These are phyloP conservation scores for Gaeumannomyces tritici DNA, from an alignment of 2,329 filamentous ascomycete species.

Conservation along the genomic window DNA sequence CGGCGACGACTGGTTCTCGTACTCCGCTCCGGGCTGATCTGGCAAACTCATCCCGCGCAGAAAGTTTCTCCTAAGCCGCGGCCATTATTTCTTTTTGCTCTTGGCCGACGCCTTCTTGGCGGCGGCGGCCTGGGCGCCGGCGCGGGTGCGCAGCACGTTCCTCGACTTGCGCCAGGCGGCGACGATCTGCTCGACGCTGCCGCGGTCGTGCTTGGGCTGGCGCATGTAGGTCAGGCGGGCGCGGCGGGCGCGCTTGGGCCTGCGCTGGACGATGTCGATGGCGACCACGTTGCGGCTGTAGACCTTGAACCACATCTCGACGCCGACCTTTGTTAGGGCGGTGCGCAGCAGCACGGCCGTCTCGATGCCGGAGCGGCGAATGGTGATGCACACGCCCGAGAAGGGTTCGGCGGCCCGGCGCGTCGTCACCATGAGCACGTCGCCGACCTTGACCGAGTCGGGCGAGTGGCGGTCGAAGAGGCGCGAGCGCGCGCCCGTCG, in stretches of 20 bases:
- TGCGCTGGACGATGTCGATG: constrained; percentile 87
- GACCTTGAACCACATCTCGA: constrained; percentile 97
- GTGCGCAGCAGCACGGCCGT: constrained; percentile 81
- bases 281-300: constrained; percentile 83
- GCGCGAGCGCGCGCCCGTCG: constrained; percentile 68
- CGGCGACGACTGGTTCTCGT: too few species aligned
- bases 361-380: constrained; percentile 80
- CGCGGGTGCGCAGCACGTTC: constrained; percentile 25
- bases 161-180: constrained; percentile 40
- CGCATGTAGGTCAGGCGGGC: constrained; percentile 88
- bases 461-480: constrained; percentile 72
- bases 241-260: constrained; percentile 73
- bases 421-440: constrained; percentile 84
- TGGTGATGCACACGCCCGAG: constrained; percentile 77
- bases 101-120: constrained; percentile 6
- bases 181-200: constrained; percentile 75
- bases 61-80: too few species aligned
- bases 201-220: constrained; percentile 77
- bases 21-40: too few species aligned
- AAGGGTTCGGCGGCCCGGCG: constrained; percentile 77
- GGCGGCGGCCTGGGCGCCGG: constrained; percentile 7
- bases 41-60: too few species aligned
- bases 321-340: constrained; percentile 74
- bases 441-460: constrained; percentile 74
- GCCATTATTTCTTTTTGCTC: background rate